Evolutionary conservation across 805 yeast species (phyloP), one percentile per base, ranked within the genome.

Genomic region (Tetrapisispora nanseiensis): DNA sequence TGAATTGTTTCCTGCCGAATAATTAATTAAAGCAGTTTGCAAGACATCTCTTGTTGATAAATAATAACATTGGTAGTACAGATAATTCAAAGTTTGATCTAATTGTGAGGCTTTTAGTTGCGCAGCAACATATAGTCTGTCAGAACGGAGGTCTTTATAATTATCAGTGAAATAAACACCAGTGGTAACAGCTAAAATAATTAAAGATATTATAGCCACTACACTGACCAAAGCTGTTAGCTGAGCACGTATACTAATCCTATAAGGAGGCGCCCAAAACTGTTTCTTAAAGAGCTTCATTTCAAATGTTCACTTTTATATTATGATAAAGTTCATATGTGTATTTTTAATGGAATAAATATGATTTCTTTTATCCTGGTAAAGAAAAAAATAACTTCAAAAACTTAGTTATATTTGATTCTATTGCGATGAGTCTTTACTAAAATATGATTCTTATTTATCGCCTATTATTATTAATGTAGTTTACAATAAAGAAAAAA

Each of bases 81-180:
- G 66, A 47, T 70, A 72, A 44, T 74, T 74, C 45, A 84, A 66
- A 30, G 76, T 74, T 62, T 86, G 95, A 41, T 71, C 72, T 19
- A 86, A 68, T 59, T 87, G 95, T 0, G 89, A 74, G 0, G 90
- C 76, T 60, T 86, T 86, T 42, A 87, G 66, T 58, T 83, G 83
- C 2, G 95, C 83, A 16, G 86, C 82, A 33, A 85, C 85, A 52
- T 75, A 75, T 24, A 87, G 65, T 43, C 87, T 72, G 45, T 83
- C 87, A 1, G 80, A 75, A 51, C 92, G 70, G 33, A 83, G 62
- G 37, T 71, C 62, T 26, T 78, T 72, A 46, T 80, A 75, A 48
- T 76, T 80, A 18, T 67, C 60, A 6, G 85, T 75, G 58, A 82
- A 85, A 61, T 84, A 84, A 4, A 82, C 74, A 38, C 84, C 92